Conservation (phyloP, 169 alveolate genomes). For the Theileria equi region DNA sequence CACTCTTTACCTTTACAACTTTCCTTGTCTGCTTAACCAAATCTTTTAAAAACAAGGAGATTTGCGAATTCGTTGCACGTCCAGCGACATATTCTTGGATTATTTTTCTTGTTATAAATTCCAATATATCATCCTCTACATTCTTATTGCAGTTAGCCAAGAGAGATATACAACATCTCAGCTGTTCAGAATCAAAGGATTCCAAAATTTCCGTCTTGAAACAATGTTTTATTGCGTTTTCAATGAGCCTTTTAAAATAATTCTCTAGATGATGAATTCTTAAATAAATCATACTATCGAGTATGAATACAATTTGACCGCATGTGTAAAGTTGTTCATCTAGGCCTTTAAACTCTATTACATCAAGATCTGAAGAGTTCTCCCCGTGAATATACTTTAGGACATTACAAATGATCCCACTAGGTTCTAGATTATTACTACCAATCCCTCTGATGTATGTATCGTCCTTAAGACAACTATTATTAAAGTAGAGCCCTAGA, state of each 20-base stretch:
- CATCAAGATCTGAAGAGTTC: not conserved
- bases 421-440: not conserved
- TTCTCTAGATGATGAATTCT: slow-evolving; percentile 47
- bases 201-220: slow-evolving; percentile 18
- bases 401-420: slow-evolving; percentile 41
- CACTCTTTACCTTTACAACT: slow-evolving; percentile 6
- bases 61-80: slow-evolving; percentile 9
- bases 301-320: slow-evolving; percentile 54
- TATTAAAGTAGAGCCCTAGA: slow-evolving; percentile 33
- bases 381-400: slow-evolving; percentile 5
- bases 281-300: slow-evolving; percentile 55
- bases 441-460: slow-evolving; percentile 33
- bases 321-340: slow-evolving; percentile 40
- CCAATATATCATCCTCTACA: slow-evolving; percentile 32
- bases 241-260: slow-evolving; percentile 14
- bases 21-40: slow-evolving; percentile 53
- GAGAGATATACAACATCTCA: slow-evolving; percentile 31
- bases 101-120: slow-evolving; percentile 25
- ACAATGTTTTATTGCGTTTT: slow-evolving; percentile 43
- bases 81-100: slow-evolving; percentile 39
- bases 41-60: slow-evolving; percentile 56
- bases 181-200: slow-evolving; percentile 54
- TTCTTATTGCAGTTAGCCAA: slow-evolving; percentile 33
- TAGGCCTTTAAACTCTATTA: slow-evolving; percentile 16
- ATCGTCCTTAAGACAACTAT: not conserved